A percentile compares a stretch with the other conserved stretches of the same genome.
phyloP scores from a whole-genome alignment of 2,329 filamentous ascomycete species.

The Reticulascus tulasneorum region DNA sequence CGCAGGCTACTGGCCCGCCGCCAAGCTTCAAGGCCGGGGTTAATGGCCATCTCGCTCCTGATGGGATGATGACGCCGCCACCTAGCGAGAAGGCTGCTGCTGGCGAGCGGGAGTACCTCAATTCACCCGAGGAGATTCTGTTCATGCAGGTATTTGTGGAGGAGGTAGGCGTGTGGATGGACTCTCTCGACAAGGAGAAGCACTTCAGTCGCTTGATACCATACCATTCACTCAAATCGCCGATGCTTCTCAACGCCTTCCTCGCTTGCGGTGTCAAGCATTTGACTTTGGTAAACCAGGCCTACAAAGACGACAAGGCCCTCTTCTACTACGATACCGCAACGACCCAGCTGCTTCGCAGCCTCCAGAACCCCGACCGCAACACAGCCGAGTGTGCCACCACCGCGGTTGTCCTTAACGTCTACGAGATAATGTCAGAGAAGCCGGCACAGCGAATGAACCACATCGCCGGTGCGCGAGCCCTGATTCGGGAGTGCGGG shows the following conservation, averaged over 20 bases:
- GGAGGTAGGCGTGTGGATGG: slow-evolving; percentile 91
- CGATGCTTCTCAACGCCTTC: slow-evolving; percentile 85
- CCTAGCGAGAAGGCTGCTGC: slow-evolving; percentile 30
- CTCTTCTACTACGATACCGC: slow-evolving; percentile 81
- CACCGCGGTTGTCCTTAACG: slow-evolving; percentile 82
- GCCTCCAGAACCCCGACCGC: slow-evolving; percentile 77
- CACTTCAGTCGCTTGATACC: slow-evolving; percentile 85
- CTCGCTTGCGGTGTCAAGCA: slow-evolving; percentile 85
- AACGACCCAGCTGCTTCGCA: slow-evolving; percentile 70
- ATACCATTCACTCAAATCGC: slow-evolving; percentile 74
- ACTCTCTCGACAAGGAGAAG: slow-evolving; percentile 79
- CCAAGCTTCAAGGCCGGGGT: slow-evolving; percentile 26
- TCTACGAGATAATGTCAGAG: slow-evolving; percentile 91
- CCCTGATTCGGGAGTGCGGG: slow-evolving; percentile 81
- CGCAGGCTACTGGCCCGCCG: slow-evolving; percentile 29
- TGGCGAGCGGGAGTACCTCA: slow-evolving; percentile 59
- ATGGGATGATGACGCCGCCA: slow-evolving; percentile 35
- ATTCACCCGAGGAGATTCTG: slow-evolving; percentile 72
- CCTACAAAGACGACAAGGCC: slow-evolving; percentile 71
- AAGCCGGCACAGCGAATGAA: slow-evolving; percentile 77
- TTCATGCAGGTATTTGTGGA: slow-evolving; percentile 92
- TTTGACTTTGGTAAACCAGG: slow-evolving; percentile 65
- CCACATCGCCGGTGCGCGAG: slow-evolving; percentile 80
- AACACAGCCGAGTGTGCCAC: slow-evolving; percentile 82
- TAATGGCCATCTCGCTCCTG: slow-evolving; percentile 22